Evolutionary conservation across 768 basidiomycete species (phyloP).

Genomic region (Hydnomerulius pinastri): DNA sequence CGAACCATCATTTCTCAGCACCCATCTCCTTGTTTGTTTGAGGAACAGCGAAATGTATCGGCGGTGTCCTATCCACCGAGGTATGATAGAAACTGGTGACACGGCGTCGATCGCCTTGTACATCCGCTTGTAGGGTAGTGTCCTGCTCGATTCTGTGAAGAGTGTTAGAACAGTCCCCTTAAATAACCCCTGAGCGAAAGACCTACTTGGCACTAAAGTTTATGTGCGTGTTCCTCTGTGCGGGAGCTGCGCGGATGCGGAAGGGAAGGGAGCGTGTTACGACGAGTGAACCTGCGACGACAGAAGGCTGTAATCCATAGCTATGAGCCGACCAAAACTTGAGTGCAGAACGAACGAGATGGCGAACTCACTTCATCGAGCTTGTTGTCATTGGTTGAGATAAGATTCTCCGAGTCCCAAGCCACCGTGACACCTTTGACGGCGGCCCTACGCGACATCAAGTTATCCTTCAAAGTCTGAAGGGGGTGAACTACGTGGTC

Average conservation of each 20-base stretch:
- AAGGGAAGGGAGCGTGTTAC: slow-evolving; percentile 42
- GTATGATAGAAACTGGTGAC: slow-evolving; percentile 41
- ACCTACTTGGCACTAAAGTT: slow-evolving; percentile 44
- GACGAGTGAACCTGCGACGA: slow-evolving; percentile 43
- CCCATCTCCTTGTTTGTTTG: slow-evolving; percentile 5
- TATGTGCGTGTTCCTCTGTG: slow-evolving; percentile 34
- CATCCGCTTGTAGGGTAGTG: slow-evolving; percentile 13
- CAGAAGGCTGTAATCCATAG: slow-evolving; percentile 32
- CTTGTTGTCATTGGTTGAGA: slow-evolving; percentile 30
- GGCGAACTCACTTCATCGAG: slow-evolving; percentile 20
- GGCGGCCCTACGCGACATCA: slow-evolving; percentile 21
- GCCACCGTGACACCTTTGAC: slow-evolving; percentile 25
- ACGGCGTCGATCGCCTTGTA: slow-evolving; percentile 21
- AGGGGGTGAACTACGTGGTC: slow-evolving; percentile 30
- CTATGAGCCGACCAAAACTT: too few relatives aligned
- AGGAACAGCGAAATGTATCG: slow-evolving; percentile 33
- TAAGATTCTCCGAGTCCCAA: slow-evolving; percentile 40
- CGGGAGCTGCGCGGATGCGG: slow-evolving; percentile 41
- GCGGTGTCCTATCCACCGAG: slow-evolving; percentile 29
- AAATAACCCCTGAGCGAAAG: background rate
- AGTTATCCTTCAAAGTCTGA: slow-evolving; percentile 29
- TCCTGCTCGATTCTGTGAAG: slow-evolving; percentile 29
- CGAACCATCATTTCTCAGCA: background rate
- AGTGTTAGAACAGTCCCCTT: background rate
- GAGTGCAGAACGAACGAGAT: background rate